These are phyloP conservation scores for Aphanomyces euteiches DNA, from an alignment of 352 stramenopile genomes.

Conservation along the genomic window DNA sequence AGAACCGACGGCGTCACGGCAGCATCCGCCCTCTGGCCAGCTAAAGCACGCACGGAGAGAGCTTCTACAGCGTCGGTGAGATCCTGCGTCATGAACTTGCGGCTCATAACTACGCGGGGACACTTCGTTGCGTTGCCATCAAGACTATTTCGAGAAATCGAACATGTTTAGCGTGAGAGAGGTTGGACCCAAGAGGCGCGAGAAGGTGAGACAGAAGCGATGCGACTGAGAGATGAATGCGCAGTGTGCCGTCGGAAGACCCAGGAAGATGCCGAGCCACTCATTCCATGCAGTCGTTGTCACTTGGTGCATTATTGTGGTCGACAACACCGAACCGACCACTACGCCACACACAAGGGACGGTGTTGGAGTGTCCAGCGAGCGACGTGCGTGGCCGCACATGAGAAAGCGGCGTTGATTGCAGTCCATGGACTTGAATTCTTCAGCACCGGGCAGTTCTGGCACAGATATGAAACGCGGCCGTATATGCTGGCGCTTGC, in stretches of 20 bases:
- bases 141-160: neutral
- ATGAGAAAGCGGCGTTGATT: neutral
- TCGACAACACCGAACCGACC: constrained; percentile 10
- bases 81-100: too few species aligned
- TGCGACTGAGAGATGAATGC: neutral
- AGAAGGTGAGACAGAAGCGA: neutral
- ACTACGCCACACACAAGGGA: neutral
- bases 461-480: constrained; percentile 14
- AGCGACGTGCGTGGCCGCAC: neutral
- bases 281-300: constrained; percentile 15
- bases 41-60: too few species aligned
- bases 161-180: neutral
- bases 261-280: neutral
- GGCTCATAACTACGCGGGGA: too few species aligned
- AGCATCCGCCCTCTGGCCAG: too few species aligned
- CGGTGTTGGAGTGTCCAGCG: neutral
- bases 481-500: constrained; percentile 10
- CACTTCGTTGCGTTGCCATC: too few species aligned
- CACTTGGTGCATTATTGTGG: constrained; percentile 15
- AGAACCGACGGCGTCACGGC: too few species aligned
- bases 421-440: constrained; percentile 9
- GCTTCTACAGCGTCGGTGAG: too few species aligned
- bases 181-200: neutral
- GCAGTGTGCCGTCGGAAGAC: constrained; percentile 5
- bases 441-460: constrained; percentile 4